Conservation (phyloP, 2,329 filamentous ascomycete genomes). For the Fusarium sacchari region DNA sequence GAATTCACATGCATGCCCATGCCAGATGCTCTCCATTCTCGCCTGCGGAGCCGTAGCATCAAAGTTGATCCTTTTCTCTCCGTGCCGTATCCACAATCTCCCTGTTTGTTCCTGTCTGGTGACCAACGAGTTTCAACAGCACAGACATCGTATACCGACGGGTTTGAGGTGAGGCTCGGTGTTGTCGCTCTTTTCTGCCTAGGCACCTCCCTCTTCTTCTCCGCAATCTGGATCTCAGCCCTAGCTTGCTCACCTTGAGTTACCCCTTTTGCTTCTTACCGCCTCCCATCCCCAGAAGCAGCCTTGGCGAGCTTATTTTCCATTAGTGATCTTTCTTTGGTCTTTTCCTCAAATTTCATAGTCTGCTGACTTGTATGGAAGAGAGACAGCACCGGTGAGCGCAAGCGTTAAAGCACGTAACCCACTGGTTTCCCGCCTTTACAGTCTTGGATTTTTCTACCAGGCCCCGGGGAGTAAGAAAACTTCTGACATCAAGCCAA, state of each 20-base stretch:
- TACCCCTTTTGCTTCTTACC: constrained; percentile 19
- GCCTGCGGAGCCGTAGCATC: constrained; percentile 27
- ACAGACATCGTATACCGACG: constrained; percentile 25
- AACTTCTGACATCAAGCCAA: not conserved
- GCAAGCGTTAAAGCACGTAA: constrained; percentile 24
- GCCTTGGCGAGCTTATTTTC: constrained; percentile 25
- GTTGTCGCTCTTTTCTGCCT: constrained; percentile 10
- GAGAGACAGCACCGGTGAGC: not conserved
- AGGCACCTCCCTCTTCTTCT: constrained; percentile 5
- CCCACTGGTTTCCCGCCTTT: constrained; percentile 9
- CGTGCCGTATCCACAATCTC: constrained; percentile 20
- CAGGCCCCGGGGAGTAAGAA: not conserved
- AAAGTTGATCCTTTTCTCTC: constrained; percentile 18
- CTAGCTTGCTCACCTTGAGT: constrained; percentile 19
- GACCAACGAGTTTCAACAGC: constrained; percentile 28
- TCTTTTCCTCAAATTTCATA: not conserved
- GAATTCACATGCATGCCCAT: not conserved
- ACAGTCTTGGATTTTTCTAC: constrained; percentile 8
- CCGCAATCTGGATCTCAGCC: constrained; percentile 34
- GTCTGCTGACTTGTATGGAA: constrained; percentile 13
- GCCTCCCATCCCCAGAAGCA: not conserved
- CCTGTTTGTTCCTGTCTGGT: constrained; percentile 31
- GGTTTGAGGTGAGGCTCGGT: constrained; percentile 20
- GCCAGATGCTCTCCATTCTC: not conserved
- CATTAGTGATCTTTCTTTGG: constrained; percentile 6